These are phyloP conservation scores for Glycine latifolia DNA, from an alignment of 306 rosid species.

Conservation along the genomic window DNA sequence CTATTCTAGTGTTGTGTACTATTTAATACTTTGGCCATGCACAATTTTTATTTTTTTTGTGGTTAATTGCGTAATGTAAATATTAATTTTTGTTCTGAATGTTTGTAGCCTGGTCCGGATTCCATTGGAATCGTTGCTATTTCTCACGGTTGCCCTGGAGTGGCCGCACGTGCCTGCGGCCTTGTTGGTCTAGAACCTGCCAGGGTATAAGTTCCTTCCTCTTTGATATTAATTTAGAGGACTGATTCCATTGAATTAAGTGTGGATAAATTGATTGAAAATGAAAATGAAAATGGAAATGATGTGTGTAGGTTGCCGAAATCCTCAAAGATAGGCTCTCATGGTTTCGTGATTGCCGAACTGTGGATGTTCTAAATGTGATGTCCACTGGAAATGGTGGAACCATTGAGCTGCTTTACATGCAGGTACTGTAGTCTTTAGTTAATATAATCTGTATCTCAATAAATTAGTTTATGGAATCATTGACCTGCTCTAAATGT, in stretches of 20 bases:
- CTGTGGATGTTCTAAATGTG: constrained; percentile 81
- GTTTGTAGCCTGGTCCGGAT: constrained; percentile 99
- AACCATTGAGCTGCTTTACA: constrained; percentile 93
- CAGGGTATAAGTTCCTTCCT: constrained; percentile 67
- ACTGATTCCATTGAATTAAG: background rate
- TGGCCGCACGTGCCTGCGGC: constrained; percentile 99
- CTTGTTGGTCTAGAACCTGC: constrained; percentile 98
- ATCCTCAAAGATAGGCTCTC: constrained; percentile 94
- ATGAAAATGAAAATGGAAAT: background rate
- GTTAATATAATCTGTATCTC: constrained; percentile 1
- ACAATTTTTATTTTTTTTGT: background rate
- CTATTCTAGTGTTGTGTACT: background rate
- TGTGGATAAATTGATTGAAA: constrained; percentile 16
- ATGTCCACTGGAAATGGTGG: constrained; percentile 92
- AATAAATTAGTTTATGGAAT: background rate
- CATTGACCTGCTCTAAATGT: no score
- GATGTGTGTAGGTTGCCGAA: constrained; percentile 80
- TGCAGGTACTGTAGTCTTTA: constrained; percentile 68
- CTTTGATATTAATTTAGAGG: constrained; percentile 6
- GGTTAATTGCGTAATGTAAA: background rate
- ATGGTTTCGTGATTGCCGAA: constrained; percentile 93
- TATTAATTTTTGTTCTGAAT: background rate
- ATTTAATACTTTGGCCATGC: background rate
- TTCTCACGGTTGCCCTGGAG: constrained; percentile 98
- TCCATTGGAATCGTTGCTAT: constrained; percentile 99